Evolutionary conservation across 2,329 filamentous ascomycete species (phyloP).

Genomic region (Teratosphaeria nubilosa): DNA sequence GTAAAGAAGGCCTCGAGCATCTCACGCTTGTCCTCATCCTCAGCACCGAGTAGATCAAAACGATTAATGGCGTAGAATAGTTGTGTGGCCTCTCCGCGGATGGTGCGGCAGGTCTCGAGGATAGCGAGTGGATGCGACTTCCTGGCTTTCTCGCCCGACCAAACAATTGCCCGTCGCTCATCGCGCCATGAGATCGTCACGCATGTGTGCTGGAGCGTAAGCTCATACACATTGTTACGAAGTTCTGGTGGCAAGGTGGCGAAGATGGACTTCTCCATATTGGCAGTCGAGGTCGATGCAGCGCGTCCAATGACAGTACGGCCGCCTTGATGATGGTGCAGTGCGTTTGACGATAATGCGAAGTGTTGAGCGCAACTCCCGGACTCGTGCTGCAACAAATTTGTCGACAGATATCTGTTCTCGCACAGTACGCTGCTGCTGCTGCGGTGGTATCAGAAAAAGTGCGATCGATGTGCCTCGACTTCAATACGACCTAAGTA

Average conservation of each 20-base stretch:
- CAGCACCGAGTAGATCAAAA: neutral
- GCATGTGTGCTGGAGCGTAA: neutral
- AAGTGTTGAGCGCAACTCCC: neutral
- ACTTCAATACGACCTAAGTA: too few species aligned
- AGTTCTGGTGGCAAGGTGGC: neutral
- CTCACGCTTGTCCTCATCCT: neutral
- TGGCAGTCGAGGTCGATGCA: neutral
- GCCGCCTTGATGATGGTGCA: neutral
- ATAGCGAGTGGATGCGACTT: neutral
- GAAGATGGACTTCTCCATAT: neutral
- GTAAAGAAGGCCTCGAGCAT: neutral
- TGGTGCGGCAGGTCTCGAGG: neutral
- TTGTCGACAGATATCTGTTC: neutral
- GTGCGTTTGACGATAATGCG: neutral
- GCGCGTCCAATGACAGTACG: neutral
- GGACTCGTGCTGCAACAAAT: neutral
- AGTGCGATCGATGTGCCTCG: neutral
- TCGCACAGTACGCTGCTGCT: neutral
- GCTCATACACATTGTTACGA: neutral
- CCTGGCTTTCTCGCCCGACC: neutral
- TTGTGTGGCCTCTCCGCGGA: neutral
- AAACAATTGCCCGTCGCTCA: neutral
- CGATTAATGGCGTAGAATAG: neutral
- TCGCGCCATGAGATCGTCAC: neutral
- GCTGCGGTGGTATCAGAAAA: neutral